Evolutionary conservation across 495 filamentous ascomycete species (phyloP).

Genomic region (Podospora comata): DNA sequence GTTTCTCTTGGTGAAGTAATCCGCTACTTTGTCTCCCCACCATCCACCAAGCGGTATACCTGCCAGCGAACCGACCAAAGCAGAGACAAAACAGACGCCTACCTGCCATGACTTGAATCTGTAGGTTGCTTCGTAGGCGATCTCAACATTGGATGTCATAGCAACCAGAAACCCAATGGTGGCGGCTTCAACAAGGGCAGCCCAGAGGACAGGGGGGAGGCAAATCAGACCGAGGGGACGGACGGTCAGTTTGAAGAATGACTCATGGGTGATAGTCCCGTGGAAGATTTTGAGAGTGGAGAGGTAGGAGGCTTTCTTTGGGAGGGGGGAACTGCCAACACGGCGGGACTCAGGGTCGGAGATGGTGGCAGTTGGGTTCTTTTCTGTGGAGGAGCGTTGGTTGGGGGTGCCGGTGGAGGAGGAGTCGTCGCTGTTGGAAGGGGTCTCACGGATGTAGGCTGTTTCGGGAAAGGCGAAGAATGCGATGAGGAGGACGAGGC

Average conservation of each 20-base stretch:
- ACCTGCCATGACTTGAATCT: slow-evolving; percentile 47
- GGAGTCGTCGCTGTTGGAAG: neutral
- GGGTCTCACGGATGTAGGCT: slow-evolving; percentile 33
- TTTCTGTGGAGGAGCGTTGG: slow-evolving; percentile 6
- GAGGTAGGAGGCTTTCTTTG: slow-evolving; percentile 30
- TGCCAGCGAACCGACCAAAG: slow-evolving; percentile 47
- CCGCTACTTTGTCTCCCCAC: slow-evolving; percentile 50
- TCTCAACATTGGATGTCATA: slow-evolving; percentile 49
- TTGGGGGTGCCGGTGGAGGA: neutral
- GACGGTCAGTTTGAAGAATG: slow-evolving; percentile 44
- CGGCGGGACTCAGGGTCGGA: slow-evolving; percentile 6
- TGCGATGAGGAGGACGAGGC: slow-evolving; percentile 41
- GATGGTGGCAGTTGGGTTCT: slow-evolving; percentile 3
- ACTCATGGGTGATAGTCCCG: slow-evolving; percentile 41
- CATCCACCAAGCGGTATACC: slow-evolving; percentile 50
- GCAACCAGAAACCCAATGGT: slow-evolving; percentile 55
- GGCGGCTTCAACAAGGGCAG: slow-evolving; percentile 45
- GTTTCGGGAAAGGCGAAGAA: slow-evolving; percentile 57
- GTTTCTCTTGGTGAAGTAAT: slow-evolving; percentile 50
- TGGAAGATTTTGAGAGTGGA: slow-evolving; percentile 40
- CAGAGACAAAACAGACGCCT: slow-evolving; percentile 49
- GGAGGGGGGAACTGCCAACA: neutral
- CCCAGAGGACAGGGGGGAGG: slow-evolving; percentile 52
- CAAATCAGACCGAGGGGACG: slow-evolving; percentile 47
- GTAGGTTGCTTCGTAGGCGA: slow-evolving; percentile 46